These are phyloP conservation scores for Pseudogymnoascus sp. DNA, from an alignment of 2,329 filamentous ascomycete species.

Conservation along the genomic window DNA sequence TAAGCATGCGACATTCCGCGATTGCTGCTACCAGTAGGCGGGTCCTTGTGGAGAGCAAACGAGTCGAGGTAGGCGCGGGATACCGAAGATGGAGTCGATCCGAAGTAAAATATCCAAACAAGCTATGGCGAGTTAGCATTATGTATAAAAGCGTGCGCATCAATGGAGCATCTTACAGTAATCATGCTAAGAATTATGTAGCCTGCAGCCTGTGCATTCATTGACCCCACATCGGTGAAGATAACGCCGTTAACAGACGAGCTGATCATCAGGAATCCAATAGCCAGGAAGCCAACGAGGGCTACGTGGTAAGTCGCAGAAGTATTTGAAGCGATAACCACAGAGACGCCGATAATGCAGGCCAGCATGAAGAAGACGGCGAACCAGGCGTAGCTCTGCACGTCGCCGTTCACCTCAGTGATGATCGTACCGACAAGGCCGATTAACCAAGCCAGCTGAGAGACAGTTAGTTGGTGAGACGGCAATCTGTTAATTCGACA, in stretches of 20 bases:
- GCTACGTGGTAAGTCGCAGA: conserved; percentile 87
- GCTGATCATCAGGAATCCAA: conserved; percentile 76
- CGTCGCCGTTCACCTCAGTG: conserved; percentile 29
- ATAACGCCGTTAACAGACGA: conserved; percentile 81
- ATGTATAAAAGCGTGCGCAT: not conserved
- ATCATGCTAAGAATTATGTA: conserved; percentile 94
- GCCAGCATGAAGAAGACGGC: conserved; percentile 77
- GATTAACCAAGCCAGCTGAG: conserved; percentile 88
- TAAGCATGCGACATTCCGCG: conserved; percentile 61
- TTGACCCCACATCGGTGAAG: conserved; percentile 63
- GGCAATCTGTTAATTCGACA: not conserved
- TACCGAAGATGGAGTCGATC: conserved; percentile 77
- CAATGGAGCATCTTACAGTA: conserved; percentile 52
- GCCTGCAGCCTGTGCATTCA: conserved; percentile 82
- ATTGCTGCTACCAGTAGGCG: conserved; percentile 30
- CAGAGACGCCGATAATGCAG: conserved; percentile 68
- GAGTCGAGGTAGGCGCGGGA: conserved; percentile 91
- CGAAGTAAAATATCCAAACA: conserved; percentile 98
- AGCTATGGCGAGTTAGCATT: conserved; percentile 51
- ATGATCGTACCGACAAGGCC: conserved; percentile 76
- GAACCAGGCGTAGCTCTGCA: conserved; percentile 88
- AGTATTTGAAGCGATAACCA: conserved; percentile 77
- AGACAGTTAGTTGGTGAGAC: conserved; percentile 2
- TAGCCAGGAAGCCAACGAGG: conserved; percentile 77
- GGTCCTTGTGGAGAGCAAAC: conserved; percentile 85